Evolutionary conservation across 768 basidiomycete species (phyloP), one percentile per base, ranked within the genome.

Genomic region (Boletus rufocinnamomeus): DNA sequence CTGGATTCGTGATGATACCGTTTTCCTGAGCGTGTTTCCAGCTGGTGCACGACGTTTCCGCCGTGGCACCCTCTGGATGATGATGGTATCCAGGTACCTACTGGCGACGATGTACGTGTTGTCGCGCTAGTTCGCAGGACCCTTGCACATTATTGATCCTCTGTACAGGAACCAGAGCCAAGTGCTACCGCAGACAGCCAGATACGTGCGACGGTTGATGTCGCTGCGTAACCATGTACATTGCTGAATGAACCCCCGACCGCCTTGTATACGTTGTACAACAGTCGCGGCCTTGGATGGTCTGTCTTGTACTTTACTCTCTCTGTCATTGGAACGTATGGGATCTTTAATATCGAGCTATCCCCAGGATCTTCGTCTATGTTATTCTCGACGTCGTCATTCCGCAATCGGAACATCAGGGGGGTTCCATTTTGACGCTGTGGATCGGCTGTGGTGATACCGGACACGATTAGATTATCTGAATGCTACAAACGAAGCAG

Each of bases 401-500:
- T 21, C n/a, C 11, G 5, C n/a, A 21, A 43, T 13, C 6, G 11
- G 21, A 43, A 41, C 19, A 40, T 41, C n/a, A 10, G 5, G 11
- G n/a, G n/a, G 10, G n/a, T 21, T 21, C 40, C 40, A n/a, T 21
- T n/a, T 40, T 40, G 13, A 16, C 3, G 23, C 6, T 44, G 43
- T 21, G 14, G 7, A 16, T 45, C 23, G 44, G 5, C 28, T 30
- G 28, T 28, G 25, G 27, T 52, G 52, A 38, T 40, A 27, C n/a
- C 54, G 21, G 30, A 50, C 52, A 45, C 32, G 43, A 64, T 44
- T 55, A 60, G 38, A 59, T 55, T 48, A 63, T 38, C 45, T 64
- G 53, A 55, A 37, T 56, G 63, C 58, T 65, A 64, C 63, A 65
- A 44, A 40, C 54, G 25, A 28, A 64, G 57, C 53, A 56, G 58